A percentile compares a stretch with the other conserved stretches of the same genome.
Evolutionary conservation across 23 red algal species (phyloP).

Genomic region (Agarophyton chilense): DNA sequence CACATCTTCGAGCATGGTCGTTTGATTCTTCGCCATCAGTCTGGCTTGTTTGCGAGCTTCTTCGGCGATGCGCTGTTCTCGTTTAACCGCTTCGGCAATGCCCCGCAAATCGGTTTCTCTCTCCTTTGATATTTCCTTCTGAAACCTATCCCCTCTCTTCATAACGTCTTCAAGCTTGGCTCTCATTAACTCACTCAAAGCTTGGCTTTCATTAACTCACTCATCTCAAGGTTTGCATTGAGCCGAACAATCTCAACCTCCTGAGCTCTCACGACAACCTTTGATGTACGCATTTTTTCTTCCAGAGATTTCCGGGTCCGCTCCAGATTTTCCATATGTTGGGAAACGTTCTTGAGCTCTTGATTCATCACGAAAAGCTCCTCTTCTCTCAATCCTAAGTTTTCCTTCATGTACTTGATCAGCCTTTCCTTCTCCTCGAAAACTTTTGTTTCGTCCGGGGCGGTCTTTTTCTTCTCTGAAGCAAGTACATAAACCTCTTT

Average conservation of each 20-base stretch:
- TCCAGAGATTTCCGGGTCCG: too few relatives aligned
- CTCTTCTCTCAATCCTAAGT: neutral
- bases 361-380: neutral
- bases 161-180: constrained; percentile 10
- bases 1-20: too few relatives aligned
- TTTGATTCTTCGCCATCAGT: too few relatives aligned
- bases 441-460: constrained; percentile 7
- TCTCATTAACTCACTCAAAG: too few relatives aligned
- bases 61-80: too few relatives aligned
- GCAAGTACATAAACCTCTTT: constrained; percentile 49
- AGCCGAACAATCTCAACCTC: constrained; percentile 54
- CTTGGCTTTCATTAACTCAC: constrained; percentile 36
- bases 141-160: constrained; percentile 25
- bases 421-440: constrained; percentile 34
- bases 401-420: neutral
- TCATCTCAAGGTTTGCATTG: constrained; percentile 46
- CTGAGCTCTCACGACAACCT: constrained; percentile 42
- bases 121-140: constrained; percentile 27
- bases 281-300: too few relatives aligned
- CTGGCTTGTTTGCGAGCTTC: too few relatives aligned
- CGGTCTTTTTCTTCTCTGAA: constrained; percentile 42
- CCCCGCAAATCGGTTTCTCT: constrained; percentile 30
- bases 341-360: neutral
- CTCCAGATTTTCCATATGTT: neutral
- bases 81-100: too few relatives aligned